Percentiles rank a stretch among this genome's conserved stretches.
phyloP scores from a whole-genome alignment of 2,329 filamentous ascomycete species.

The Diaporthe sp. region DNA sequence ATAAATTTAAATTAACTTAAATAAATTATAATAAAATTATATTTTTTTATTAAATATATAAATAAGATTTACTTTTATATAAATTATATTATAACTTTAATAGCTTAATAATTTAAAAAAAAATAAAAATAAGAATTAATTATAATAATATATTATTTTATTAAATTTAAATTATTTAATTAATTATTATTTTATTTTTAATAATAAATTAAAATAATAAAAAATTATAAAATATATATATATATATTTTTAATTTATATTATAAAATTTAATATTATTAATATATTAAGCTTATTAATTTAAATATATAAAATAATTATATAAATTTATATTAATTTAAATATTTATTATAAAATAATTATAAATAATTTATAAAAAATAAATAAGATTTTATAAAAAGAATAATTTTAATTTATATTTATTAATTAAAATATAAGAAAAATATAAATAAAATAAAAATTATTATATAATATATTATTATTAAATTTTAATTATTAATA shows the following conservation, averaged over 20 bases:
- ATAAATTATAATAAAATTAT: neutral
- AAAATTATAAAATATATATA: neutral
- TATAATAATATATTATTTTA: neutral
- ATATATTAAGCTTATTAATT: neutral
- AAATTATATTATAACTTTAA: neutral
- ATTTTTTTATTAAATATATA: neutral
- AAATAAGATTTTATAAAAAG: neutral
- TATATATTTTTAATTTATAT: neutral
- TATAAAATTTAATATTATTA: neutral
- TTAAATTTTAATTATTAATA: neutral
- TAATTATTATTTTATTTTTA: neutral
- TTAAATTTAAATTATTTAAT: neutral
- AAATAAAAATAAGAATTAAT: neutral
- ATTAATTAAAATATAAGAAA: too few relatives aligned
- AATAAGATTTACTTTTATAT: neutral
- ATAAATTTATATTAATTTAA: neutral
- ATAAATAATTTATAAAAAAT: neutral
- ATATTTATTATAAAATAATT: neutral
- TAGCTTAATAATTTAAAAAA: neutral
- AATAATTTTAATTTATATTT: neutral
- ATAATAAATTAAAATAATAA: neutral
- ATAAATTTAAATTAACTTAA: neutral
- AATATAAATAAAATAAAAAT: neutral
- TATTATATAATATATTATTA: neutral
- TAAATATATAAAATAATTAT: neutral